Evolutionary conservation across 768 basidiomycete species (phyloP).

Genomic region (Podaxis rugospora): DNA sequence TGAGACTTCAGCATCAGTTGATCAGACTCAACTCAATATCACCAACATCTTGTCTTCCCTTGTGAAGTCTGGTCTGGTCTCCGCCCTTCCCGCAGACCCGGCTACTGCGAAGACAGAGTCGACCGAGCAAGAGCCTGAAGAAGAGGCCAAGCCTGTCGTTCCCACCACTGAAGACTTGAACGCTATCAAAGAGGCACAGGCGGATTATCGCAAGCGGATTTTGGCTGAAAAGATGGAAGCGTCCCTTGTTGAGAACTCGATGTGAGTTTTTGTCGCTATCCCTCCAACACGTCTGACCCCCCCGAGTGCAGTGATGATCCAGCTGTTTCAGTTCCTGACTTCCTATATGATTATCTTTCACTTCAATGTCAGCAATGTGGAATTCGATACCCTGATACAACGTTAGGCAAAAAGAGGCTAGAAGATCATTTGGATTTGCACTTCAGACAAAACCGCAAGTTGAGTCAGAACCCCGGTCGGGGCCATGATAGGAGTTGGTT

Average conservation of each 20-base stretch:
- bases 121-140: conserved; percentile 19
- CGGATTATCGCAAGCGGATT: conserved; percentile 57
- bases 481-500: conserved; percentile 93
- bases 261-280: conserved; percentile 38
- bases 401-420: conserved; percentile 68
- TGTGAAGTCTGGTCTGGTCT: conserved; percentile 75
- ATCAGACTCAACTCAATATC: conserved; percentile 39
- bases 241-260: conserved; percentile 64
- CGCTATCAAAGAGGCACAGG: conserved; percentile 39
- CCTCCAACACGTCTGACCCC: conserved; percentile 10
- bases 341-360: conserved; percentile 72
- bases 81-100: conserved; percentile 22
- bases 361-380: conserved; percentile 94
- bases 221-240: conserved; percentile 58
- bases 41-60: conserved; percentile 61
- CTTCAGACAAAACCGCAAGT: conserved; percentile 88
- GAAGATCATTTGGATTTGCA: conserved; percentile 95
- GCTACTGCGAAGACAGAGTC: conserved; percentile 1
- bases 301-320: conserved; percentile 46
- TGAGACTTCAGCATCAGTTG: conserved; percentile 19
- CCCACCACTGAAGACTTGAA: conserved; percentile 1
- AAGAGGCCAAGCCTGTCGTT: not conserved
- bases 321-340: conserved; percentile 51
- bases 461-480: conserved; percentile 71
- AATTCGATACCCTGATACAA: conserved; percentile 74